These are phyloP conservation scores for Paramicrosporidium saccamoebae DNA, from an alignment of 371 early-diverging fungal species.

Conservation along the genomic window DNA sequence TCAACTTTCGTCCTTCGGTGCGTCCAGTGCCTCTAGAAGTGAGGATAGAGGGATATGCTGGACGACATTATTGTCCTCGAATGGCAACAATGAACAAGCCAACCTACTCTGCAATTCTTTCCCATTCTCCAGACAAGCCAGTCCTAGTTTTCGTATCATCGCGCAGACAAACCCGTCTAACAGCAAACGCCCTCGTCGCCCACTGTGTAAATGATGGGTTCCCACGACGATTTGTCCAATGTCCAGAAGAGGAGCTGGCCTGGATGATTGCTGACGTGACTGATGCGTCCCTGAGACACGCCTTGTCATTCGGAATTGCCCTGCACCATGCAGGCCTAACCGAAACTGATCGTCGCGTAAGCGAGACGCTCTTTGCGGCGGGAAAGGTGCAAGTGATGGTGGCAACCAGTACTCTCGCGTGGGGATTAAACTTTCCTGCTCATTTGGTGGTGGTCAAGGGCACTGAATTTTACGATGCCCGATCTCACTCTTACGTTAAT, in stretches of 20 bases:
- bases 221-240: conserved; percentile 55
- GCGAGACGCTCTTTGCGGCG: conserved; percentile 72
- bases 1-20: conserved; percentile 77
- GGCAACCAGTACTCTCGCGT: conserved; percentile 90
- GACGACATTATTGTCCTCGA: conserved; percentile 68
- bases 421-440: conserved; percentile 96
- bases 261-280: conserved; percentile 18
- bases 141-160: conserved; percentile 91
- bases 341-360: conserved; percentile 44
- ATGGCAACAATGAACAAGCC: conserved; percentile 95
- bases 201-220: conserved; percentile 64
- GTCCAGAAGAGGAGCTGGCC: conserved; percentile 46
- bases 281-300: conserved; percentile 33
- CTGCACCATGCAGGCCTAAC: conserved; percentile 93
- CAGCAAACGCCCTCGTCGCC: conserved; percentile 70
- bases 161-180: conserved; percentile 66
- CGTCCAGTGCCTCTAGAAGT: conserved; percentile 84
- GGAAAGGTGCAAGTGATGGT: conserved; percentile 80
- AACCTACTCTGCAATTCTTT: conserved; percentile 59
- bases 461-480: conserved; percentile 81
- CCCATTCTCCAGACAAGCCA: conserved; percentile 61
- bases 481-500: conserved; percentile 52
- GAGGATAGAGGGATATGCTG: conserved; percentile 79
- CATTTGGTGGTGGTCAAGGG: conserved; percentile 93
- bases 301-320: conserved; percentile 81